Conservation (phyloP, 2,329 filamentous ascomycete genomes). For the Aspergillus udagawae region DNA sequence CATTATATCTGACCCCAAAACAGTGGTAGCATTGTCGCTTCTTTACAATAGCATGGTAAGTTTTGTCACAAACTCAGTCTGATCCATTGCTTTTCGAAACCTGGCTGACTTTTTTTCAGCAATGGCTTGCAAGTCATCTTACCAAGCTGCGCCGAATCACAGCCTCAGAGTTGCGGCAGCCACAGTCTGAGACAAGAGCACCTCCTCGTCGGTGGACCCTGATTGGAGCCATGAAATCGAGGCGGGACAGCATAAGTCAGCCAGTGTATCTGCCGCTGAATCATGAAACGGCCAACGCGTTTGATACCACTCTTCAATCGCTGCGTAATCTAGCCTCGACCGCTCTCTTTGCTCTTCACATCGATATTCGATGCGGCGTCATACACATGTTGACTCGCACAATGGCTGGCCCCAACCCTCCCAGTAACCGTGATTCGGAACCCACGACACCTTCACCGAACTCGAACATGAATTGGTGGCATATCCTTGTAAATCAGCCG, state of each 20-base stretch:
- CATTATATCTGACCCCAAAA: constrained; percentile 84
- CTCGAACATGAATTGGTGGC: constrained; percentile 64
- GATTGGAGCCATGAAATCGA: constrained; percentile 58
- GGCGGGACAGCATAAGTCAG: constrained; percentile 53
- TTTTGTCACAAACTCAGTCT: neutral
- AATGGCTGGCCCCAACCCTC: constrained; percentile 55
- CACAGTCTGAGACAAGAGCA: constrained; percentile 39
- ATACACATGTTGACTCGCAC: constrained; percentile 69
- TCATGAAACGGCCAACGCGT: constrained; percentile 75
- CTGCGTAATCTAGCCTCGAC: constrained; percentile 76
- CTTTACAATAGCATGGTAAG: constrained; percentile 84
- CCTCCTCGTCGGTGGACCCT: constrained; percentile 80
- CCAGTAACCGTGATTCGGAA: constrained; percentile 28
- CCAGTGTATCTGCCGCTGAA: constrained; percentile 85
- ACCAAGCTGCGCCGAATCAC: constrained; percentile 79
- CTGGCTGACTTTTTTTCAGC: constrained; percentile 39
- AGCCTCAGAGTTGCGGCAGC: constrained; percentile 54
- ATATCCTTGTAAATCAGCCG: constrained; percentile 40
- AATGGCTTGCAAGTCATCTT: constrained; percentile 87
- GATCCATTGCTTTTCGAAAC: neutral
- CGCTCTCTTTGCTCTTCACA: constrained; percentile 78
- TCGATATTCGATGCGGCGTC: constrained; percentile 82
- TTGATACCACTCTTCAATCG: constrained; percentile 80
- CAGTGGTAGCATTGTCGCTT: constrained; percentile 76
- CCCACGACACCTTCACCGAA: constrained; percentile 55